Conservation (phyloP, 495 filamentous ascomycete species). For the Clavariopsis aquatica region DNA sequence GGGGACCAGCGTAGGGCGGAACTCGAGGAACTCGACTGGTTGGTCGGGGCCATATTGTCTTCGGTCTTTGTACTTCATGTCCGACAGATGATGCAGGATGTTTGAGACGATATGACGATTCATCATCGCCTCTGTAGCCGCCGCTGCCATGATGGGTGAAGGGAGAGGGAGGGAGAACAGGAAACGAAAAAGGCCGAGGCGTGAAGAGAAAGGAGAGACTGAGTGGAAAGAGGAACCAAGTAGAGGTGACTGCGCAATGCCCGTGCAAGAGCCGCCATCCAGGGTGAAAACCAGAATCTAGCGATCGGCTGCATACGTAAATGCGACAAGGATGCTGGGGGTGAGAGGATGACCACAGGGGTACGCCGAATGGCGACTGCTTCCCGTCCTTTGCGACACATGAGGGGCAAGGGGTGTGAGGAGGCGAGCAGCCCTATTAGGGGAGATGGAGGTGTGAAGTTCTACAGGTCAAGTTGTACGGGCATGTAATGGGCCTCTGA, state of each 20-base stretch:
- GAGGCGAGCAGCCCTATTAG: background rate
- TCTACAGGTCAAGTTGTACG: background rate
- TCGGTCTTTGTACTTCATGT: slow-evolving; percentile 31
- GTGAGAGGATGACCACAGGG: background rate
- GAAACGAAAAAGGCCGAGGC: slow-evolving; percentile 1
- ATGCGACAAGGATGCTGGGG: slow-evolving; percentile 4
- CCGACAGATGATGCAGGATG: slow-evolving; percentile 30
- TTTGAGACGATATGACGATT: slow-evolving; percentile 25
- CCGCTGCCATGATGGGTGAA: slow-evolving; percentile 17
- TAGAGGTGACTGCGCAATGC: background rate
- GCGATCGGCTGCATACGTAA: slow-evolving; percentile 1
- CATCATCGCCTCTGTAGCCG: slow-evolving; percentile 2
- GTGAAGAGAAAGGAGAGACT: background rate
- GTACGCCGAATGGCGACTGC: background rate
- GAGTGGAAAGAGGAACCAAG: background rate
- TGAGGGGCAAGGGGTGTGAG: background rate
- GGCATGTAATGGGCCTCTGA: background rate
- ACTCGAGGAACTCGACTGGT: slow-evolving; percentile 32
- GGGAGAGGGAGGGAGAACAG: slow-evolving; percentile 9
- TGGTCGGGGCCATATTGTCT: slow-evolving; percentile 27
- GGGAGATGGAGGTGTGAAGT: background rate
- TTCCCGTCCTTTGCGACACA: background rate
- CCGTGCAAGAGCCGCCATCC: background rate
- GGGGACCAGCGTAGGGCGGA: slow-evolving; percentile 35
- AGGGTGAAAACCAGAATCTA: slow-evolving; percentile 16